Evolutionary conservation across 441 rosid species (phyloP).

Genomic region (Syzygium syzygioides): DNA sequence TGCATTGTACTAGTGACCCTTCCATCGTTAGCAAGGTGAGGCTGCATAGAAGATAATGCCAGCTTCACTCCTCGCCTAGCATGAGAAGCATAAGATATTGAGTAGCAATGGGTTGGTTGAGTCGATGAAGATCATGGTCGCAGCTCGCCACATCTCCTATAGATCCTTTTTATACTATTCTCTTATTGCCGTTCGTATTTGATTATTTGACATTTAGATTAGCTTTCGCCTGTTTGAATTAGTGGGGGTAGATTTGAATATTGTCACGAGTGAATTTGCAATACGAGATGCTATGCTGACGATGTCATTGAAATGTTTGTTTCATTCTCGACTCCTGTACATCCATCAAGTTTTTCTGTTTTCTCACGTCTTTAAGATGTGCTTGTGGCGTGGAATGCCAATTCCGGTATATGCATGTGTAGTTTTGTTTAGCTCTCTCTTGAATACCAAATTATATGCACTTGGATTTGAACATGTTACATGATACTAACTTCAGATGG

Average conservation of each 20-base stretch:
- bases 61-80: slow-evolving; percentile 55
- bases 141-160: too few species aligned
- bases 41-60: slow-evolving; percentile 63
- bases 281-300: background rate
- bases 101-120: too few species aligned
- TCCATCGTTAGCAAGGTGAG: background rate
- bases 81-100: too few species aligned
- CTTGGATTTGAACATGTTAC: background rate
- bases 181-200: too few species aligned
- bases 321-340: background rate
- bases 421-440: background rate
- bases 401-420: background rate
- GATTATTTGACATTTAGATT: background rate
- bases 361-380: background rate
- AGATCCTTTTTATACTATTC: too few species aligned
- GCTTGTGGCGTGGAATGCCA: too few species aligned
- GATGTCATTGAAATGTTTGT: background rate
- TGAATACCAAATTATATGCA: background rate
- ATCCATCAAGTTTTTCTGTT: background rate
- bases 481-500: background rate
- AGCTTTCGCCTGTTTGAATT: background rate
- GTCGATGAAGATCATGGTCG: too few species aligned
- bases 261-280: background rate
- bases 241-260: background rate
- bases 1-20: background rate